Evolutionary conservation across 2,329 filamentous ascomycete genomes (phyloP).

Genomic region (Dactylellina drechsleri): DNA sequence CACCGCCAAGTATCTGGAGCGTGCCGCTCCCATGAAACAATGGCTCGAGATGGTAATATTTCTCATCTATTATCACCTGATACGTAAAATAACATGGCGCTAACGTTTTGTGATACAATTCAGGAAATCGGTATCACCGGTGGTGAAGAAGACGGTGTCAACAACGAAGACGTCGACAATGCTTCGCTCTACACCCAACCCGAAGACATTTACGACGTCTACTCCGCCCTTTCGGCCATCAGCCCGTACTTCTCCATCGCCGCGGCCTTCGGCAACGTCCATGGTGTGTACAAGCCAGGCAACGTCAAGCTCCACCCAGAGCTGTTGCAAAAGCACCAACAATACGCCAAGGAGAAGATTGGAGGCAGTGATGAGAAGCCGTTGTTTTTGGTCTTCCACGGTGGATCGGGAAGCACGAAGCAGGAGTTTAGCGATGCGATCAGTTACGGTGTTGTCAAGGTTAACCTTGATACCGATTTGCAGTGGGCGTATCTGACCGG

Average conservation of each 20-base stretch:
- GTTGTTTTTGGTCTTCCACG: conserved; percentile 99
- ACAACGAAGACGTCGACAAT: conserved; percentile 98
- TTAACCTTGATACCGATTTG: conserved; percentile 89
- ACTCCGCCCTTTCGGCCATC: conserved; percentile 84
- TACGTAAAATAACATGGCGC: background rate
- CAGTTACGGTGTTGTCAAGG: conserved; percentile 94
- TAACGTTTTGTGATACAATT: background rate
- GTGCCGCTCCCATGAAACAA: conserved; percentile 95
- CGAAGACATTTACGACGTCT: conserved; percentile 92
- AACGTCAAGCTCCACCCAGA: conserved; percentile 98
- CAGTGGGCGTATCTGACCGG: conserved; percentile 80
- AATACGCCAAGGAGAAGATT: conserved; percentile 84
- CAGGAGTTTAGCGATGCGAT: conserved; percentile 91
- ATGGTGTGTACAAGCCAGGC: conserved; percentile 98
- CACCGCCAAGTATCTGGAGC: conserved; percentile 92
- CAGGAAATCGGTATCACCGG: conserved; percentile 91
- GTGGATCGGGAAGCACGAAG: conserved; percentile 90
- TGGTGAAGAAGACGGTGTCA: conserved; percentile 97
- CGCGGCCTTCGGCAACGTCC: conserved; percentile 97
- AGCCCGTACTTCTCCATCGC: conserved; percentile 98
- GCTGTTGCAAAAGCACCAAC: conserved; percentile 96
- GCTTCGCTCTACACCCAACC: conserved; percentile 97
- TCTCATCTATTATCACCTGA: no score
- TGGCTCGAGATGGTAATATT: conserved; percentile 92
- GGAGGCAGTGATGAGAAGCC: conserved; percentile 81